Evolutionary conservation across 306 rosid genomes (phyloP).

Genomic region (Cajanus cajan): DNA sequence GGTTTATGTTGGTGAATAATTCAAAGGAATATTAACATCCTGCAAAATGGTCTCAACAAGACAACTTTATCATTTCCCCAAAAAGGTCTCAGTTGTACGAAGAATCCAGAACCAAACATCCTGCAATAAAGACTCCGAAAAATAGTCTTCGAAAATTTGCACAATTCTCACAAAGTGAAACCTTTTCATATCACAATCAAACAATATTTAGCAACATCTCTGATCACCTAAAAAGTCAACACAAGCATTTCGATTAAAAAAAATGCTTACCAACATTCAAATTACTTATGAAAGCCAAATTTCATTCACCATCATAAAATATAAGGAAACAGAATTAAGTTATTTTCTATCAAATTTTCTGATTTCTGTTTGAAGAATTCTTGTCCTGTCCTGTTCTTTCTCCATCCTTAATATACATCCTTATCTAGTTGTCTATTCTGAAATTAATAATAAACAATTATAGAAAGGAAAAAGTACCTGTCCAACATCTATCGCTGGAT

Average conservation of each 20-base stretch:
- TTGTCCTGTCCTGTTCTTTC: background rate
- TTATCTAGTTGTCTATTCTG: background rate
- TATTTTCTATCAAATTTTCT: slow-evolving; percentile 8
- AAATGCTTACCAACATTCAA: background rate
- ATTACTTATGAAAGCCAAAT: slow-evolving; percentile 4
- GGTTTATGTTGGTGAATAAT: too few relatives aligned
- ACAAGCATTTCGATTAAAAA: background rate
- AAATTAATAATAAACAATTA: background rate
- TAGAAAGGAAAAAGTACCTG: slow-evolving; percentile 49
- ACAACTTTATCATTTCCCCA: background rate
- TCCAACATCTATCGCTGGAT: slow-evolving; percentile 93
- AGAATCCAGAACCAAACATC: slow-evolving; percentile 4
- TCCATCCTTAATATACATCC: slow-evolving; percentile 21
- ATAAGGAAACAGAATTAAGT: background rate
- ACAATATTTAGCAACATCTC: background rate
- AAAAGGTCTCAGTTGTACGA: background rate
- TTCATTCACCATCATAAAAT: background rate
- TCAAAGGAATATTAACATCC: too few relatives aligned
- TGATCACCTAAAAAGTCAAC: slow-evolving; percentile 8
- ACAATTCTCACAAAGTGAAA: background rate
- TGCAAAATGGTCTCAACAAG: too few relatives aligned
- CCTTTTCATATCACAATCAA: slow-evolving; percentile 17
- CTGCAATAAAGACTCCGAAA: background rate
- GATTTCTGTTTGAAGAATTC: slow-evolving; percentile 7
- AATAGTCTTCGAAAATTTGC: background rate